These are phyloP conservation scores for Suhomyces xylopsoci DNA, from an alignment of 805 yeast genomes.

Conservation along the genomic window DNA sequence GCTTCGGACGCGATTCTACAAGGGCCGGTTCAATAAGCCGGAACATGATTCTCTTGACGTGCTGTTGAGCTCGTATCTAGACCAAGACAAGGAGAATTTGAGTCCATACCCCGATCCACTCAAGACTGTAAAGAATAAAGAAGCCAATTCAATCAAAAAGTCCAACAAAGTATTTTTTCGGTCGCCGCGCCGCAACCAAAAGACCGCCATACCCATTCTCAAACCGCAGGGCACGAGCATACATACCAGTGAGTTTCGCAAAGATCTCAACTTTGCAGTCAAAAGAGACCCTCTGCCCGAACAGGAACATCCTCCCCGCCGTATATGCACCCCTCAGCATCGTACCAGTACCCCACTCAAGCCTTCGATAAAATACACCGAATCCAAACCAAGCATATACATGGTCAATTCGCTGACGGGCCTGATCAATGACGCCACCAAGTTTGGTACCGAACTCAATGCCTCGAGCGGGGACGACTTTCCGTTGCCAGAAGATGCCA, in stretches of 20 bases:
- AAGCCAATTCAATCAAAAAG: conserved; percentile 16
- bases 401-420: conserved; percentile 65
- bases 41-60: conserved; percentile 31
- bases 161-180: conserved; percentile 18
- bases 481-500: conserved; percentile 54
- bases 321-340: conserved; percentile 45
- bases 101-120: conserved; percentile 24
- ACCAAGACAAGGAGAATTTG: conserved; percentile 32
- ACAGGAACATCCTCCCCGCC: conserved; percentile 25
- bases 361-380: conserved; percentile 28
- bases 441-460: conserved; percentile 66
- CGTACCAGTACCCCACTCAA: conserved; percentile 20
- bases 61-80: conserved; percentile 25
- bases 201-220: conserved; percentile 24
- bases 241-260: conserved; percentile 5
- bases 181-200: conserved; percentile 14
- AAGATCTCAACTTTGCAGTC: conserved; percentile 7
- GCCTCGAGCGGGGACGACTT: conserved; percentile 60
- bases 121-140: conserved; percentile 14
- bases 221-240: conserved; percentile 22
- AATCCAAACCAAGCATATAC: conserved; percentile 32
- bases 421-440: conserved; percentile 58
- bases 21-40: conserved; percentile 28
- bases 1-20: conserved; percentile 31
- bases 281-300: conserved; percentile 9